Percentiles rank a stretch among this genome's conserved stretches.
Evolutionary conservation across 768 basidiomycete species (phyloP).

Genomic region (Russula griseocarnosa): DNA sequence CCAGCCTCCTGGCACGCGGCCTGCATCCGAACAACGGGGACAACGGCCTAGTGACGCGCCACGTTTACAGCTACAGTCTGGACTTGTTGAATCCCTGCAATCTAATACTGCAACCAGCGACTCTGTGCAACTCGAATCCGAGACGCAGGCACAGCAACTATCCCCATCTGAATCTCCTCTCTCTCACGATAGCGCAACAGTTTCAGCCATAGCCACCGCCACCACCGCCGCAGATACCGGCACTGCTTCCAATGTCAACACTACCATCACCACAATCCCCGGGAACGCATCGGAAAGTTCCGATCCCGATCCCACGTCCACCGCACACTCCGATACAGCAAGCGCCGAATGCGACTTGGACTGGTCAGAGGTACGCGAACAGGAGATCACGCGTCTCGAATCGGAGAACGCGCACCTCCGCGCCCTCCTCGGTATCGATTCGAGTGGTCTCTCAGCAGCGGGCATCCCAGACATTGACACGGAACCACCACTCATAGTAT

Average conservation of each 20-base stretch:
- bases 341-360: conserved; percentile 46
- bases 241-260: not conserved
- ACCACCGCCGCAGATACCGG: conserved; percentile 13
- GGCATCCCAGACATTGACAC: conserved; percentile 50
- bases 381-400: conserved; percentile 78
- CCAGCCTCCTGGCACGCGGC: conserved; percentile 9
- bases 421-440: conserved; percentile 69
- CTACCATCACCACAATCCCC: not conserved
- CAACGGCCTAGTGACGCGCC: not conserved
- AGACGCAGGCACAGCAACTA: conserved; percentile 3
- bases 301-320: conserved; percentile 1
- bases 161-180: conserved; percentile 2
- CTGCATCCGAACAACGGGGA: conserved; percentile 2
- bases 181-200: not conserved
- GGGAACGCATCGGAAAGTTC: not conserved
- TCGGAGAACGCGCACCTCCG: conserved; percentile 80
- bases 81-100: not conserved
- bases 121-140: not conserved
- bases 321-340: not conserved
- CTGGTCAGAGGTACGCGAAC: conserved; percentile 86
- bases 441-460: conserved; percentile 44
- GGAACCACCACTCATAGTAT: conserved; percentile 36
- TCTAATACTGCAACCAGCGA: not conserved
- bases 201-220: conserved; percentile 13
- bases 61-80: conserved; percentile 1